Base-by-base conservation (phyloP, 257 asterid genomes). In the Lavandula angustifolia region DNA sequence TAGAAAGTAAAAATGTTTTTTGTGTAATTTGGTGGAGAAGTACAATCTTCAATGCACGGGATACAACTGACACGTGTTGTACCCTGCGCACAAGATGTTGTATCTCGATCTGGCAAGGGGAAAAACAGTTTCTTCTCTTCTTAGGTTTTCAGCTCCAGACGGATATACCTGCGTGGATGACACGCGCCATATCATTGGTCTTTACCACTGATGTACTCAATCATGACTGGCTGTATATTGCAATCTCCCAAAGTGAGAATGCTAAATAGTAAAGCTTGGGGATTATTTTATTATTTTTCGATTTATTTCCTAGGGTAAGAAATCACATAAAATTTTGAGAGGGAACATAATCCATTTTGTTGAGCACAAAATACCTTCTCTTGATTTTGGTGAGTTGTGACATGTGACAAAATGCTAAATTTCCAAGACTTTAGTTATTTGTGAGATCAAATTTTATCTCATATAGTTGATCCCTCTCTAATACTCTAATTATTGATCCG, bases 261-360 rank as follows among this genome's bases (percentile, higher is more conserved):
- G 67, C 62, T 47, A 7, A 62, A 42, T 12, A 52, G 16, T 53
- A 12, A 6, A 9, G 32, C 35, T 9, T 37, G 13, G 0, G 57
- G 40, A 41, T 67, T 68, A 71, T 54, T 34, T 32, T 62, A 31
- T 59, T 44, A 6, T 12, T 72, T 62, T 57, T 11, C 7, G n/a
- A 27, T 56, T 4, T 60, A 22, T n/a, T 11, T 44, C 58, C 38
- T 63, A 35, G 46, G 73, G 34, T 47, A 38, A 16, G 80, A 58
- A 75, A 53, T 58, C 72, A 53, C 76, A 71, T 52, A 57, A 67
- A 66, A 10, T 70, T 22, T 78, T 78, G 76, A 57, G 77, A 78
- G 82, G 82, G 82, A 78, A 62, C 75, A 62, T 66, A 66, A 33
- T 60, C 54, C 54, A 51, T 58, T 43, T 44, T 34, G n/a, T 66